Evolutionary conservation across 805 yeast species (phyloP), one percentile per base, ranked within the genome.

Genomic region (Suhomyces sp.): DNA sequence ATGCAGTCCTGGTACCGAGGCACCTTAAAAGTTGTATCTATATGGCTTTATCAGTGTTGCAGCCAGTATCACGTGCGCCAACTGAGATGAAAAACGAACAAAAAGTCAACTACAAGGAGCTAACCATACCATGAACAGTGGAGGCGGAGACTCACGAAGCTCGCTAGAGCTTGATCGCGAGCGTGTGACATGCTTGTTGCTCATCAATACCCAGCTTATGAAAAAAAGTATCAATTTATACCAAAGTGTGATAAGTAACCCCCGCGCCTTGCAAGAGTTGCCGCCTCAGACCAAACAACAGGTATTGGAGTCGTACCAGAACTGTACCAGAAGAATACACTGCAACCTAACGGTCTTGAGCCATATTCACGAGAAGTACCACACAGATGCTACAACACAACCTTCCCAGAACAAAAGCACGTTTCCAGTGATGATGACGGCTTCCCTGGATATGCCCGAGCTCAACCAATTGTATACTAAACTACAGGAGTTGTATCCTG

Each of bases 381-480:
- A 71, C 53, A 53, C 57, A n/a, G 63, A 64, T 50, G 61, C 65
- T 7, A 64, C 63, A 3, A 55, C 62, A 4, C 66, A 61, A n/a
- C 65, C 62, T 6, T 59, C 61, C 35, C 63, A 58, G 31, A 67
- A 64, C 43, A 64, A 66, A 54, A 60, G 57, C 61, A 47, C 64
- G 62, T 75, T 75, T 50, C 86, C 86, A 2, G 73, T 77, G 27
- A 78, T 81, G 40, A 72, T 81, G 53, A 68, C 79, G 1, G 77
- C 86, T 4, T 85, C 85, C 6, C 75, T 75, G 3, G 84, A 80
- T 44, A 71, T 80, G 67, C 83, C 84, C 0, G 85, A 80, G 56
- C 67, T 82, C 43, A 67, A 68, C 47, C 77, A 72, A 37, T 70
- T 77, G 40, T 82, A 82, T 61, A 68, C 69, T n/a, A 67, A 71